Evolutionary conservation across 1,139 yeast species (phyloP).

Genomic region (Debaryomyces nepalensis): DNA sequence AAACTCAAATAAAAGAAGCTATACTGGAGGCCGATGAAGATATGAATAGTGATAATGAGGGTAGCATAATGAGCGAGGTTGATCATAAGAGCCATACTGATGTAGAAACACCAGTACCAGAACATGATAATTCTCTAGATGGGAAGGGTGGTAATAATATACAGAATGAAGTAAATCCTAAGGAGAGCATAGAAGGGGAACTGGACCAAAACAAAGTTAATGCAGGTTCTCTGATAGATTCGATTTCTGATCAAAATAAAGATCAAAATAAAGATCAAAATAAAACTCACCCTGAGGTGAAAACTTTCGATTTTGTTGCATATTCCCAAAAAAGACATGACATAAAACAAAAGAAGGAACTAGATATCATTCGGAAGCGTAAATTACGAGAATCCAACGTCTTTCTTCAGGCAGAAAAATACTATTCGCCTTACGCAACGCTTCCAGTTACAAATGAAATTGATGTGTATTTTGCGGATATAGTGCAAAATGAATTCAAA

Average conservation of each 20-base stretch:
- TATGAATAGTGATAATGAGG: constrained; percentile 22
- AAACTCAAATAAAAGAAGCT: constrained; percentile 23
- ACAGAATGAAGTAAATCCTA: constrained; percentile 19
- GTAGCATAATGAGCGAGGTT: constrained; percentile 29
- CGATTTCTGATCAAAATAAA: too few species aligned
- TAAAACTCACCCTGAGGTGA: constrained; percentile 15
- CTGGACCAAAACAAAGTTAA: too few species aligned
- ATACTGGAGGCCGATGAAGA: constrained; percentile 21
- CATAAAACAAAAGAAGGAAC: constrained; percentile 25
- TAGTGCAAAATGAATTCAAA: constrained; percentile 40
- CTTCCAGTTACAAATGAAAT: constrained; percentile 31
- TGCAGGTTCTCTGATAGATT: background rate
- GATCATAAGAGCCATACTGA: constrained; percentile 21
- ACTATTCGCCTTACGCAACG: constrained; percentile 45
- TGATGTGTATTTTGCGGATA: constrained; percentile 27
- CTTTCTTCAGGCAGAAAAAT: constrained; percentile 50
- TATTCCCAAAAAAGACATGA: constrained; percentile 55
- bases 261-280: constrained; percentile 19
- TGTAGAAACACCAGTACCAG: constrained; percentile 23
- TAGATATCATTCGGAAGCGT: constrained; percentile 25
- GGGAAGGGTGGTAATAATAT: constrained; percentile 13
- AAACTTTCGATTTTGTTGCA: constrained; percentile 56
- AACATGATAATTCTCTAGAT: background rate
- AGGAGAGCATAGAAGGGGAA: constrained; percentile 7
- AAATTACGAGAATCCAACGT: constrained; percentile 37